Evolutionary conservation across 164 flowering plant species (phyloP).

Genomic region (grape (Vitis vinifera)): ASM3070453v1 NC_081816.1:1252001-1252500

Average conservation of each 20-base stretch:
- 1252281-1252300: not conserved
- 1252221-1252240: not conserved
- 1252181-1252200: too few species aligned
- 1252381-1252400: not conserved
- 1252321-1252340: not conserved
- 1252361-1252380: not conserved
- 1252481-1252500: conserved; percentile 81
- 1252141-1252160: too few species aligned
- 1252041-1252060: too few species aligned
- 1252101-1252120: too few species aligned
- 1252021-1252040: too few species aligned
- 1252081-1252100: too few species aligned
- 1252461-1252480: conserved; percentile 71
- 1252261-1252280: not conserved
- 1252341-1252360: not conserved
- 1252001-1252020: too few species aligned
- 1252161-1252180: too few species aligned
- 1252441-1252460: conserved; percentile 43
- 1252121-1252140: too few species aligned
- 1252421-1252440: not conserved
- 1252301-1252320: not conserved
- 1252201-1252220: too few species aligned
- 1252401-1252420: not conserved
- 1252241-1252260: not conserved
- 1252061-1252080: too few species aligned